phyloP scores from a whole-genome alignment of 768 basidiomycete species.

The Symmetrospora coprosmae region DNA sequence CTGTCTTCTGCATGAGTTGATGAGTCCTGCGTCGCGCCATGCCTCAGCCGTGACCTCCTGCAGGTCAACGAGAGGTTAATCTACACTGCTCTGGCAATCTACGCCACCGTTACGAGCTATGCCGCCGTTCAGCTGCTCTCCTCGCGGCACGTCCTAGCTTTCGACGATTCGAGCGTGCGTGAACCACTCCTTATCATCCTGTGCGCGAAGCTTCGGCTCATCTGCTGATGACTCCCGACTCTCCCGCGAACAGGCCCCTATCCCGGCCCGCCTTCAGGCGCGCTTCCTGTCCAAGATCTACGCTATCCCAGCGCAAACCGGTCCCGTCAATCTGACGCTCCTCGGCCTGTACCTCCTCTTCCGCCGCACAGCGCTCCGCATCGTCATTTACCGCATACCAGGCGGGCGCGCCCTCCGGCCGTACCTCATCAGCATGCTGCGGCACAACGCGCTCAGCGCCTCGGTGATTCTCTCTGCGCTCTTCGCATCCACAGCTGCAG shows the following conservation, averaged over 20 bases:
- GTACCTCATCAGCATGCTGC: slow-evolving; percentile 14
- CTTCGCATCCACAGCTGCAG: background rate
- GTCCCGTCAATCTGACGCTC: slow-evolving; percentile 1
- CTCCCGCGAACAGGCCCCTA: background rate
- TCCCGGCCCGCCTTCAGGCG: background rate
- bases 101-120: background rate
- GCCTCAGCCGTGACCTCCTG: background rate
- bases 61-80: slow-evolving; percentile 10
- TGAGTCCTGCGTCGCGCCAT: background rate
- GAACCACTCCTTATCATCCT: background rate
- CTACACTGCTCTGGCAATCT: background rate
- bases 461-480: background rate
- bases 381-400: slow-evolving; percentile 14
- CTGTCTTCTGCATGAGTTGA: background rate
- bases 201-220: no score
- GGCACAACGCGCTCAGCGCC: background rate
- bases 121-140: background rate
- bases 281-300: background rate
- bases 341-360: slow-evolving; percentile 19
- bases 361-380: slow-evolving; percentile 1
- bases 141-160: background rate
- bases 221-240: no score
- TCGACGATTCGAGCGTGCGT: background rate
- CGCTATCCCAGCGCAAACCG: background rate
- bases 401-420: slow-evolving; percentile 5